Evolutionary conservation across 306 rosid species (phyloP).

Genomic region (Cercis canadensis): DNA sequence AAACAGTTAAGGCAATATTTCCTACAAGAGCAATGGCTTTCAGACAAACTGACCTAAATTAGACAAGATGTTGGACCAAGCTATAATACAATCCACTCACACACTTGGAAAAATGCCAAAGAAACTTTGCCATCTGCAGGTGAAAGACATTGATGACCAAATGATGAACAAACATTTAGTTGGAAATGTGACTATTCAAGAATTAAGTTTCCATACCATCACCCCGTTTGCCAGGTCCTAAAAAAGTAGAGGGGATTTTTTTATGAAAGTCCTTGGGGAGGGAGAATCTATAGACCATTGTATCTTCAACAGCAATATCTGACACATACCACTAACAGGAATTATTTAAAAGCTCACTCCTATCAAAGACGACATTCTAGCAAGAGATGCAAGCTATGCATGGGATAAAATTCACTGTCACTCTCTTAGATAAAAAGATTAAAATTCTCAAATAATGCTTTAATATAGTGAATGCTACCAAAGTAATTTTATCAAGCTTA

Average conservation of each 20-base stretch:
- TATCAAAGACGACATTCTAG: background rate
- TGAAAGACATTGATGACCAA: background rate
- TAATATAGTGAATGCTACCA: background rate
- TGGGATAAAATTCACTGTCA: background rate
- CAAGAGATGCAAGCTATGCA: background rate
- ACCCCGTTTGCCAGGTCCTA: background rate
- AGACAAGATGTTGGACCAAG: background rate
- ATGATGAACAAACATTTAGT: slow-evolving; percentile 9
- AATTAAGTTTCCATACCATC: background rate
- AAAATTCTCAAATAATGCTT: slow-evolving; percentile 21
- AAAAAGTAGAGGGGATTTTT: background rate
- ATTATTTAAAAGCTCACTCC: background rate
- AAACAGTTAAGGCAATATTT: background rate
- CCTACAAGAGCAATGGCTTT: background rate
- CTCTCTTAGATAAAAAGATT: background rate
- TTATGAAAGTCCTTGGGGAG: background rate
- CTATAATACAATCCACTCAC: background rate
- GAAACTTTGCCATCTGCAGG: background rate
- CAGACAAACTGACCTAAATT: background rate
- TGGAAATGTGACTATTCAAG: background rate
- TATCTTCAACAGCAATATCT: background rate
- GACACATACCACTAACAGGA: background rate
- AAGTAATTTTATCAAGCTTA: slow-evolving; percentile 46
- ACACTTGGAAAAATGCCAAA: slow-evolving; percentile 17
- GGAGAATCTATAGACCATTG: background rate